Base-by-base conservation (phyloP, 2,329 filamentous ascomycete genomes). In the Scedosporium boydii region DNA sequence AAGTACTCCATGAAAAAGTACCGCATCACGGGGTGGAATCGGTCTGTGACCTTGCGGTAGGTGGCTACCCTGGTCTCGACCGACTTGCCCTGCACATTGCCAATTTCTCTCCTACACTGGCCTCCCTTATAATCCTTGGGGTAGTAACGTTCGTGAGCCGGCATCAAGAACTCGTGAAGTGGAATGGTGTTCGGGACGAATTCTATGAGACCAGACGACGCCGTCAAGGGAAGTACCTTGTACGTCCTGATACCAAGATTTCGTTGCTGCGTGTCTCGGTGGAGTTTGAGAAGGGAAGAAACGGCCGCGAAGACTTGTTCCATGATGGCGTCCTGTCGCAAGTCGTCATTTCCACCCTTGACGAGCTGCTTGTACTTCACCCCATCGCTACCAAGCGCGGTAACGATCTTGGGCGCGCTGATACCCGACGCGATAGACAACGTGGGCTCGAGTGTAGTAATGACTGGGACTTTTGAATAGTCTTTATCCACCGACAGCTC, bases 1-100 rank as follows among this genome's bases (percentile, higher is more conserved):
- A 96, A 99, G 64, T 89, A 86, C 73, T 99, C 95, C 80, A 97
- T 91, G 73, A 99, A 96, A 77, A 99, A 99, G 77, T 93, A 96
- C 63, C 89, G 86, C 87, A 99, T 90, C 4, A 98, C 95, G 0
- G 96, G 95, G 65, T 92, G 89, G 73, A 98, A 96, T 59, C 85
- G 84, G 3, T 92, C 87, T 5, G 86, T 88, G 2, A 97, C 87
- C 65, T 87, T 88, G 59, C 88, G 87, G 77, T 89, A 99, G 0
- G 85, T 86, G 66, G 84, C 82, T 58, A 96, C 79, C 16, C 95
- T 86, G 7, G 82, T 80, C 34, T 93, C 89, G 9, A 86, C 80
- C 0, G 86, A 83, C 65, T 88, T 86, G 41, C 80, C 82, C 69
- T 93, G 88, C 1, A 87, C 91, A 38, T 85, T 84, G 14, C 81